A percentile compares a stretch with the other conserved stretches of the same genome.
phyloP scores from a whole-genome alignment of 768 basidiomycete species.

The Pulveroboletus sp. region DNA sequence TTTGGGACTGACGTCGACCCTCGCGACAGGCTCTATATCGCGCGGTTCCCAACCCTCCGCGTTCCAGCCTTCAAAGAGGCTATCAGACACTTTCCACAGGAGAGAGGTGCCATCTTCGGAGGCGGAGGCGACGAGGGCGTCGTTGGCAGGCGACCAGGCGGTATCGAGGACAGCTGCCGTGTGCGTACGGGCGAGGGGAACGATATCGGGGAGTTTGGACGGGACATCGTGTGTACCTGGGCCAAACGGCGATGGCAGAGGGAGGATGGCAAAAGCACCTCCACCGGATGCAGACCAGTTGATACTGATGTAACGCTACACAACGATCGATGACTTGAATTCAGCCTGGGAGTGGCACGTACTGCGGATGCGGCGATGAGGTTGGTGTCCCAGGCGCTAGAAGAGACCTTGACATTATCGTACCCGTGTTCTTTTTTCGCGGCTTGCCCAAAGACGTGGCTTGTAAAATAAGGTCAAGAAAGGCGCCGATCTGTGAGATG shows the following conservation, averaged over 20 bases:
- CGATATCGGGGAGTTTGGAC: conserved; percentile 84
- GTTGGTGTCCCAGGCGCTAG: conserved; percentile 96
- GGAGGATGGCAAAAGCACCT: conserved; percentile 93
- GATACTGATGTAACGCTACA: conserved; percentile 78
- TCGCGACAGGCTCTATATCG: conserved; percentile 84
- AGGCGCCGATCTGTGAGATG: conserved; percentile 7
- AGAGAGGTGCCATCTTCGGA: conserved; percentile 94
- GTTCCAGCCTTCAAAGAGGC: conserved; percentile 80
- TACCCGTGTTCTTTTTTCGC: conserved; percentile 80
- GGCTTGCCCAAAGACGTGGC: conserved; percentile 89
- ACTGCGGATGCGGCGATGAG: conserved; percentile 82
- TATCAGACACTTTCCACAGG: conserved; percentile 80
- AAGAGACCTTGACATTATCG: conserved; percentile 84
- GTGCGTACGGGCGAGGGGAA: conserved; percentile 88
- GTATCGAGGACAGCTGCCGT: conserved; percentile 89
- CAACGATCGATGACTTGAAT: background rate
- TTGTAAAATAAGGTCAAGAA: conserved; percentile 26
- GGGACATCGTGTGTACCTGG: conserved; percentile 52
- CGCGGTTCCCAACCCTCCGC: conserved; percentile 75
- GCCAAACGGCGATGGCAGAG: conserved; percentile 72
- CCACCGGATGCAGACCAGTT: conserved; percentile 96
- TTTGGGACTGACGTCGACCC: conserved; percentile 74
- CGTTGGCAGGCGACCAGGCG: conserved; percentile 94
- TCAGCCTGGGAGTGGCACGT: conserved; percentile 5
- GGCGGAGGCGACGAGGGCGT: conserved; percentile 84